Evolutionary conservation across 2,329 filamentous ascomycete genomes (phyloP), one percentile per base, ranked within the genome.

Genomic region (Phyllosticta capitalensis): DNA sequence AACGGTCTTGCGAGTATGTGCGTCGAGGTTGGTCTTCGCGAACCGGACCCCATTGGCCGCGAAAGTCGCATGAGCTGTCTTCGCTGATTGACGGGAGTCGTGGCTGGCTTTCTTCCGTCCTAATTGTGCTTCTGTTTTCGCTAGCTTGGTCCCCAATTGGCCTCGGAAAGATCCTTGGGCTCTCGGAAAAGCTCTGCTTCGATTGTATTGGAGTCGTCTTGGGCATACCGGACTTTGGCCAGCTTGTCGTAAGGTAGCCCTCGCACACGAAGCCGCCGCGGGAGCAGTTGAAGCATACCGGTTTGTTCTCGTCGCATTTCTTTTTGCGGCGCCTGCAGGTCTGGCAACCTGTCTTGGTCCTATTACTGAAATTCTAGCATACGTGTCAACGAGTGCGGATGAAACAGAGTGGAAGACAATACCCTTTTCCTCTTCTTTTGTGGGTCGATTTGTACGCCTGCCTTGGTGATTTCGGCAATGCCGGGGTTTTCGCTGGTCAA

Each of bases 291-390:
- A 87, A 88, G 75, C 94, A 97, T 73, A 90, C 85, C 24, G 94
- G 94, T 72, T 95, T 95, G 58, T 83, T 83, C 77, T 97, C 94
- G 70, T 97, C 92, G 70, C 94, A 97, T 75, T 97, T 97, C 84
- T 97, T 97, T 81, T 97, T 97, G 61, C 92, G 83, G 70, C 84
- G 84, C 62, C 92, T 83, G 72, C 92, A 97, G 5, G 92, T 97
- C 74, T 95, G 84, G 72, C 92, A 97, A 30, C 92, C 91, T 9
- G 92, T 96, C 76, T 97, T 97, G 20, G 92, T 96, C 61, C 92
- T 83, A 73, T 96, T 96, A 30, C 61, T 56, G 61, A 61, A 61
- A 3, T n/a, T 19, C 49, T 61, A 54, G 26, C 57, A 38, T 38
- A 14, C 17, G 9, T 38, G 30, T 38, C 30, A 38, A 38, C 30